Conservation (phyloP, 1,284 basidiomycete genomes). For the Tremellales sp. region DNA sequence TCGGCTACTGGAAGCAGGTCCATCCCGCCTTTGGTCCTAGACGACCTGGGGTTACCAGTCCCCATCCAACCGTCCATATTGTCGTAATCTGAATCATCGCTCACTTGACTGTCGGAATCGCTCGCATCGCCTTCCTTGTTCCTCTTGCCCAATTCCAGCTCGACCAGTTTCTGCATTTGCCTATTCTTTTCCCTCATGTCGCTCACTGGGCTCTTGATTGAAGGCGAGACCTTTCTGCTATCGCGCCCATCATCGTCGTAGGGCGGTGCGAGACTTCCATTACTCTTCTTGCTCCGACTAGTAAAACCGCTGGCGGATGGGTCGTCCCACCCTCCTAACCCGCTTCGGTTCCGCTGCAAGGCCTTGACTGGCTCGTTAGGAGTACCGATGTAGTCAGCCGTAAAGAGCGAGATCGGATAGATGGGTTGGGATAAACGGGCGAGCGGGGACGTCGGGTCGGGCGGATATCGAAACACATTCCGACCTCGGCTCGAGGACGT, state of each 20-base stretch:
- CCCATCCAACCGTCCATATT: neutral
- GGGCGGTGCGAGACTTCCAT: neutral
- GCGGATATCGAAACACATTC: constrained; percentile 43
- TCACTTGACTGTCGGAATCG: neutral
- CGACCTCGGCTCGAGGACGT: constrained; percentile 36
- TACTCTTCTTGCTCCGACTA: neutral
- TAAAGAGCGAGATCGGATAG: constrained; percentile 40
- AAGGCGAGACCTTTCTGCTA: too few species aligned
- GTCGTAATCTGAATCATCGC: neutral
- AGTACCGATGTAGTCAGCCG: constrained; percentile 13
- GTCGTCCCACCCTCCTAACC: neutral
- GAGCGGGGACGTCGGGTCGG: constrained; percentile 40
- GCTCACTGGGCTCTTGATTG: neutral
- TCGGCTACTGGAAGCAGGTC: neutral
- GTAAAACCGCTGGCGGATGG: neutral
- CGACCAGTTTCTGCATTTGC: neutral
- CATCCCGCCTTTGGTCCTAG: neutral
- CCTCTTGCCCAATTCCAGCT: neutral
- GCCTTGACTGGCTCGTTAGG: neutral
- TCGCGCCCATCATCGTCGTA: neutral
- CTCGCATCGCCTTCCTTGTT: neutral
- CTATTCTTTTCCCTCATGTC: neutral
- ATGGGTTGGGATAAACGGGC: constrained; percentile 41
- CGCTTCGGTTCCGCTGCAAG: neutral
- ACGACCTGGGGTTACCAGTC: neutral